Base-by-base conservation (phyloP, 129 eudicot genomes). In the Flaveria robusta region DNA sequence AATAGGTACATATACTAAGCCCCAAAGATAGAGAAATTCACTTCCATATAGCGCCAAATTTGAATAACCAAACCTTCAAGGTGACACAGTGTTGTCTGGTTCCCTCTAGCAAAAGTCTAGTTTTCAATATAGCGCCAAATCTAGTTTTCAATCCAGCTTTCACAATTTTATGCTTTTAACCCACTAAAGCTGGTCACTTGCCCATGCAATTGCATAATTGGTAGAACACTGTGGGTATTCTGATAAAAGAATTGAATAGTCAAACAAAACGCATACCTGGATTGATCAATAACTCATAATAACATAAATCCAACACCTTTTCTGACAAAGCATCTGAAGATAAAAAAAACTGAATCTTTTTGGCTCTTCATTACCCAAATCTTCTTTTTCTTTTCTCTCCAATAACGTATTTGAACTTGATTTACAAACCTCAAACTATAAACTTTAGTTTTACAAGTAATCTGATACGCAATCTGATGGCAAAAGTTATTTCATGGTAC, bases 361-460 rank as follows among this genome's bases (percentile, higher is more conserved):
- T 74, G 69, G 52, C 46, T 73, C 37, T 52, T 64, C 77, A 64
- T 49, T 49, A 52, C 45, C 42, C 69, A 42, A 55, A 42, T 78
- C 50, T 65, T 80, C 79, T 18, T 50, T 72, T 66, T 49, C 65
- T 27, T 54, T 8, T 39, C 37, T 72, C 72, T 63, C 65, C 22
- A 73, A 54, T 26, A 54, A 73, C 12, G 70, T 52, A 46, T 42
- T 72, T 41, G 52, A 72, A 43, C 78, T 72, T 70, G 69, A 70
- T 79, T 69, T 79, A 75, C 84, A 84, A 75, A 79, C n/a, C 37
- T 70, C 43, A 63, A 42, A 59, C 76, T 66, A 76, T 58, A 58
- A 68, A 66, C 56, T 54, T 74, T 66, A 60, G 62, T 69, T 79
- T 73, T 82, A 82, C 84, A 82, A 71, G 62, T 50, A 56, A 74